phyloP scores from a whole-genome alignment of 108 stramenopile species.

The Chaetoceros tenuissimus region DNA sequence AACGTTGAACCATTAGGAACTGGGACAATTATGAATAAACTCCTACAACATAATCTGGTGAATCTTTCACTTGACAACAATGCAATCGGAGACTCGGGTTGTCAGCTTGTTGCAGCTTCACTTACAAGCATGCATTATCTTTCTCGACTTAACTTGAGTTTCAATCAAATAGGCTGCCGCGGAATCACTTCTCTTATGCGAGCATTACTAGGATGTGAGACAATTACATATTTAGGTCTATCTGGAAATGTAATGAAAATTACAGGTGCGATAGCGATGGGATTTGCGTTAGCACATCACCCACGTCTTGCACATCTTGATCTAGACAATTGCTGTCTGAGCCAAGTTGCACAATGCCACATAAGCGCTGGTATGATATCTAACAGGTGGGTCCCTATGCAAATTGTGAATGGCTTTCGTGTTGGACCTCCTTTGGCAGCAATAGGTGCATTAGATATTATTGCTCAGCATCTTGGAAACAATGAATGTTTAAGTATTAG shows the following conservation, averaged over 20 bases:
- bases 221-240: constrained; percentile 67
- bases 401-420: constrained; percentile 65
- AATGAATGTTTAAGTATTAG: constrained; percentile 80
- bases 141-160: constrained; percentile 59
- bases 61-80: constrained; percentile 79
- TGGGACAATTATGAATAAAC: constrained; percentile 80
- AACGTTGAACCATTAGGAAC: constrained; percentile 57
- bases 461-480: constrained; percentile 60
- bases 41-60: constrained; percentile 68
- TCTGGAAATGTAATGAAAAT: constrained; percentile 79
- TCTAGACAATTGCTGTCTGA: constrained; percentile 79
- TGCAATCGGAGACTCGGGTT: constrained; percentile 80
- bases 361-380: constrained; percentile 80
- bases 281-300: constrained; percentile 74
- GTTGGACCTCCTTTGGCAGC: constrained; percentile 83
- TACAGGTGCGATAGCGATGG: constrained; percentile 80
- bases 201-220: constrained; percentile 70
- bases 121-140: constrained; percentile 66
- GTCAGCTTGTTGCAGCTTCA: constrained; percentile 82
- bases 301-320: constrained; percentile 70
- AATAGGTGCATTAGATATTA: constrained; percentile 61
- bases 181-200: constrained; percentile 81
- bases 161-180: constrained; percentile 80
- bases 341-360: constrained; percentile 84
- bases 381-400: constrained; percentile 87